Base-by-base conservation (phyloP, 257 asterid genomes). In the Solanum tacnaense region DNA sequence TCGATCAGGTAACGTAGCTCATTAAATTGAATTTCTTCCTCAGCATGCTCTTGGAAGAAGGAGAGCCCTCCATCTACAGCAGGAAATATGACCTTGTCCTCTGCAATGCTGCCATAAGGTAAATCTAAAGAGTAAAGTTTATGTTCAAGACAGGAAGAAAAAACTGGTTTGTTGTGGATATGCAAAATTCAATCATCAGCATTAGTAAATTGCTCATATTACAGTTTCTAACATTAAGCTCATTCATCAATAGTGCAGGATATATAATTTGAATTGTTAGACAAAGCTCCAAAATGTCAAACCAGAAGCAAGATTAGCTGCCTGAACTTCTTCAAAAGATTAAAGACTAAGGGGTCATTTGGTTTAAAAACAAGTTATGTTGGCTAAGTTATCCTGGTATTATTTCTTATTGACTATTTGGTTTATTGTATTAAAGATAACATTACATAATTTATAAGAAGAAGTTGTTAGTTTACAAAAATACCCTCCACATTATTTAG, bases 1-100 rank as follows among this genome's bases (percentile, higher is more conserved):
- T 90, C 94, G 52, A 92, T 90, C 91, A 92, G 88, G 89, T 87
- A 90, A 10, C 90, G 88, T 23, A 92, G 89, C 89, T 92, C 91
- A 86, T 90, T 89, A 67, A 92, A 92, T 84, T 90, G 93, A 76
- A 84, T 90, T 88, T 90, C 86, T 89, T 92, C 94, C 86, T 90
- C 91, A 21, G 91, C 94, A 85, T 92, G 94, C 87, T 92, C 94
- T 81, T 89, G 89, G 44, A 85, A 86, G 72, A 92, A 92, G 84
- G 92, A 90, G 68, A 91, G 88, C 65, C 91, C 92, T 72, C 91
- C 94, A 88, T 92, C 93, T 65, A 92, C 93, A 41, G 92, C 93
- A 10, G 94, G 90, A 83, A 92, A 90, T 91, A 92, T 87, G 86
- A 92, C 90, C 86, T 88, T 88, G 86, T 92, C 94, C 90, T 92